Evolutionary conservation across 129 eudicot genomes (phyloP).

Genomic region (Chrysanthemum makinoi): DNA sequence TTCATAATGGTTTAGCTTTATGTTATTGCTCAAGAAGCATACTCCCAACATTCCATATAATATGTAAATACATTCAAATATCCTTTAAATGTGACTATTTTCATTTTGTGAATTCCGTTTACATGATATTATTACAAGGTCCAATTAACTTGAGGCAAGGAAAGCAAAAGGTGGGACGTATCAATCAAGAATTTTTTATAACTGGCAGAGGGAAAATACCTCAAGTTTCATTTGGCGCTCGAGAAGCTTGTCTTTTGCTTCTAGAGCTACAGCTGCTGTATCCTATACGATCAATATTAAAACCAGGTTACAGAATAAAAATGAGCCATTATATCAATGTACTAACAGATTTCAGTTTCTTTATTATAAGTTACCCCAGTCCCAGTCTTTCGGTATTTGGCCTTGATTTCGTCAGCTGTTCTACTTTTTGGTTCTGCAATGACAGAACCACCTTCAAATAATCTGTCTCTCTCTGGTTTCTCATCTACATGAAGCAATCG

Average conservation of each 20-base stretch:
- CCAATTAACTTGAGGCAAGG: not conserved
- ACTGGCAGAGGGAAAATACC: constrained; percentile 38
- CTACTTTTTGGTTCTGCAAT: constrained; percentile 57
- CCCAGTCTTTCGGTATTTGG: constrained; percentile 78
- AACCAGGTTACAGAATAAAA: constrained; percentile 10
- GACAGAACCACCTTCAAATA: constrained; percentile 81
- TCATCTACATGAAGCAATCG: constrained; percentile 44
- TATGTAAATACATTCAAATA: constrained; percentile 3
- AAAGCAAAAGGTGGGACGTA: not conserved
- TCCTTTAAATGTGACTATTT: not conserved
- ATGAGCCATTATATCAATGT: constrained; percentile 1
- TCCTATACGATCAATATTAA: constrained; percentile 47
- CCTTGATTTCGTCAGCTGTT: constrained; percentile 89
- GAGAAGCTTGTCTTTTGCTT: constrained; percentile 88
- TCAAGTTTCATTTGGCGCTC: constrained; percentile 95
- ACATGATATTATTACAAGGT: not conserved
- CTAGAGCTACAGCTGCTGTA: constrained; percentile 57
- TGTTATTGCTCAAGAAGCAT: constrained; percentile 20
- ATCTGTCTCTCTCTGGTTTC: constrained; percentile 58
- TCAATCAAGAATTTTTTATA: not conserved
- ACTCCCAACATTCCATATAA: constrained; percentile 8
- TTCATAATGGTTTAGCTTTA: constrained; percentile 18
- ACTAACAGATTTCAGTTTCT: not conserved
- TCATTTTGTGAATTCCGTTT: constrained; percentile 10
- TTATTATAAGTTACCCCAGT: constrained; percentile 46